Percentiles rank a stretch among this genome's conserved stretches.
Conservation (phyloP, 129 eudicot genomes). For the Escallonia rubra region DNA sequence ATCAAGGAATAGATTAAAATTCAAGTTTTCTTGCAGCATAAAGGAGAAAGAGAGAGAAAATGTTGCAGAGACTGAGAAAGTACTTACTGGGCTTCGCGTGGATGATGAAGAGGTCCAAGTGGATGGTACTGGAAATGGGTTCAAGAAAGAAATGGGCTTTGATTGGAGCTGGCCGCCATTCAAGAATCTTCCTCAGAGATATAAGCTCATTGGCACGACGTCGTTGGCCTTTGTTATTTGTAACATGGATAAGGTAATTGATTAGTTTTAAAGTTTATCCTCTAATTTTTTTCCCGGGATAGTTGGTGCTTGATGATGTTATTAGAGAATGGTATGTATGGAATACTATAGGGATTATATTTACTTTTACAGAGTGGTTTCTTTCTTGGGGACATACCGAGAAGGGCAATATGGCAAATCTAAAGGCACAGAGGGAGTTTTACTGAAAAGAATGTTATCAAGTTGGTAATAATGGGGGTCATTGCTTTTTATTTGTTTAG, state of each 20-base stretch:
- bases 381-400: too few relatives aligned
- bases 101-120: conserved; percentile 36
- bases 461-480: too few relatives aligned
- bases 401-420: too few relatives aligned
- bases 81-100: conserved; percentile 40
- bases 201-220: conserved; percentile 88
- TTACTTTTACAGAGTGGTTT: too few relatives aligned
- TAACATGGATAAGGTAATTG: conserved; percentile 90
- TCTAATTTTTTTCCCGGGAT: too few relatives aligned
- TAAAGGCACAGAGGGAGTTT: too few relatives aligned
- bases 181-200: conserved; percentile 79
- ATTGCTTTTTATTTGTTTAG: too few relatives aligned
- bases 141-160: conserved; percentile 39
- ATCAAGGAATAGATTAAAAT: conserved; percentile 21
- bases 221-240: conserved; percentile 90
- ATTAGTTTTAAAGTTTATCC: background rate
- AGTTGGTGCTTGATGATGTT: too few relatives aligned
- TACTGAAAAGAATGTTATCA: too few relatives aligned
- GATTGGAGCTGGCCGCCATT: conserved; percentile 72
- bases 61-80: conserved; percentile 32
- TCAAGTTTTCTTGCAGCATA: conserved; percentile 49
- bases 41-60: conserved; percentile 47
- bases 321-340: too few relatives aligned
- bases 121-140: background rate
- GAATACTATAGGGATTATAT: too few relatives aligned